Evolutionary conservation across 805 yeast species (phyloP).

Genomic region (Scheffersomyces lignosus): DNA sequence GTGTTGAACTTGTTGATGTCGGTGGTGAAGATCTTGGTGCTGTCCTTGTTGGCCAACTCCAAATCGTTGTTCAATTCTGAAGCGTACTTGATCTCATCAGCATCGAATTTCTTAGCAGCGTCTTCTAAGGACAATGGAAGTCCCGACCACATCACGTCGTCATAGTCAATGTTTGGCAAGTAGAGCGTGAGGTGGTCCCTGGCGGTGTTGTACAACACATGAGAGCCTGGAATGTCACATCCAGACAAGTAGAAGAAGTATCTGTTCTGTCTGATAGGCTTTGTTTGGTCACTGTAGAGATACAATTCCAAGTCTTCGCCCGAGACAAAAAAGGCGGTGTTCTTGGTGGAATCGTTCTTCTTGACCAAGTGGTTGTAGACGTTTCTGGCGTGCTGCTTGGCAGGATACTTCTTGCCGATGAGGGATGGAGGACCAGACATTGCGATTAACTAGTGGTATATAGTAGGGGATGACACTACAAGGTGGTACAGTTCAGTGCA

Average conservation of each 20-base stretch:
- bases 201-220: constrained; percentile 56
- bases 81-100: constrained; percentile 74
- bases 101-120: constrained; percentile 68
- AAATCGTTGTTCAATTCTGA: constrained; percentile 46
- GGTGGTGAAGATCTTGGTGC: constrained; percentile 46
- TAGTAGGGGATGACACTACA: too few species aligned
- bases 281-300: constrained; percentile 77
- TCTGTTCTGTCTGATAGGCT: constrained; percentile 83
- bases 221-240: constrained; percentile 75
- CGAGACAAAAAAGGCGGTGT: constrained; percentile 50
- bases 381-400: constrained; percentile 68
- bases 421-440: constrained; percentile 12
- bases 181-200: constrained; percentile 65
- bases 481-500: too few species aligned
- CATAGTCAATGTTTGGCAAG: constrained; percentile 80
- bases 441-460: background rate
- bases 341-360: constrained; percentile 18
- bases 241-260: constrained; percentile 89
- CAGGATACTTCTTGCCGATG: constrained; percentile 66
- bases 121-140: constrained; percentile 68
- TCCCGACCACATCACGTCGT: constrained; percentile 97
- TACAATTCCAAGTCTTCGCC: constrained; percentile 60
- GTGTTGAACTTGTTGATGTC: constrained; percentile 51
- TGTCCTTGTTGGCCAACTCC: constrained; percentile 12
- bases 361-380: constrained; percentile 43